Percentiles rank a stretch among this genome's conserved stretches.
These are phyloP conservation scores for Leccinum griseonigrum DNA, from an alignment of 1,284 basidiomycete genomes.

Conservation along the genomic window DNA sequence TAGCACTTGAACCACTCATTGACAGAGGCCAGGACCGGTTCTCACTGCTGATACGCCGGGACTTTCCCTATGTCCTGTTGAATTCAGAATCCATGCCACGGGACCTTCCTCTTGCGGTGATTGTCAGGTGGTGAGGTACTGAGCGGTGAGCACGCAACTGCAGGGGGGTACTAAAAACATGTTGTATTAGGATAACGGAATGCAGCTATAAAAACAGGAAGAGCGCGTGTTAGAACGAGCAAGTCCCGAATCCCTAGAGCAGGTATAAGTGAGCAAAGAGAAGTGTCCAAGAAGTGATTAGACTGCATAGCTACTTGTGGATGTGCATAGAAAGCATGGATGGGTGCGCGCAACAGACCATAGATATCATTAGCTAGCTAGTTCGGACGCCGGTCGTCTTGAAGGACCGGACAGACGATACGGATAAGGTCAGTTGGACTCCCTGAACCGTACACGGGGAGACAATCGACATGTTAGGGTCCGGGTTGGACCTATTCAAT, in stretches of 20 bases:
- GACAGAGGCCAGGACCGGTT: no score
- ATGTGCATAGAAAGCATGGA: not conserved
- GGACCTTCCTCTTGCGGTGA: no score
- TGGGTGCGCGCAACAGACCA: not conserved
- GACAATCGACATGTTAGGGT: not conserved
- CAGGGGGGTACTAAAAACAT: not conserved
- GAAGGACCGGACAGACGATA: not conserved
- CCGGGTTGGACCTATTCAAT: conserved; percentile 10
- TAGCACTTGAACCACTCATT: no score
- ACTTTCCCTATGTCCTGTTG: no score
- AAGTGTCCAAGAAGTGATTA: not conserved
- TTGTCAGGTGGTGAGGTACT: no score
- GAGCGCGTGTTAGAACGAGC: not conserved
- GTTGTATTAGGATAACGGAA: not conserved
- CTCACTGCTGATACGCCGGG: no score
- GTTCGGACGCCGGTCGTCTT: not conserved
- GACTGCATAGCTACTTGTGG: not conserved
- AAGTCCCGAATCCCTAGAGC: not conserved
- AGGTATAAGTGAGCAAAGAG: not conserved
- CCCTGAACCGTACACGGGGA: not conserved
- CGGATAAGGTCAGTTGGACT: not conserved
- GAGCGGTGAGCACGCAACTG: no score
- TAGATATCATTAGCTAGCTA: not conserved
- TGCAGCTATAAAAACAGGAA: not conserved
- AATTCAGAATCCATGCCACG: no score